Percentiles rank a stretch among this genome's conserved stretches.
phyloP scores from a whole-genome alignment of 805 yeast species.

The Debaryomyces tyrocola region DNA sequence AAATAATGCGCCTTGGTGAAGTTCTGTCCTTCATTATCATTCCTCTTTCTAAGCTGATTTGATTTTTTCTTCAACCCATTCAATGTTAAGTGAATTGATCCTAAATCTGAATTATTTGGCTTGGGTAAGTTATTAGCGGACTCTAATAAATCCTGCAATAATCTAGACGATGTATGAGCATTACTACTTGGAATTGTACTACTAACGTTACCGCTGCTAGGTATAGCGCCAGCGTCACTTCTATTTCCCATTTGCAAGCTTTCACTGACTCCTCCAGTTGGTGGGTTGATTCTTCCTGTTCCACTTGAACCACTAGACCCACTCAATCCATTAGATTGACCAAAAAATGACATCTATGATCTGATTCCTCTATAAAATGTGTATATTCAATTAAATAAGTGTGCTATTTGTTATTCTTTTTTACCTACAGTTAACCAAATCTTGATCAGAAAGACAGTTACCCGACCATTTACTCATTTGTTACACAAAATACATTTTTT shows the following conservation, averaged over 20 bases:
- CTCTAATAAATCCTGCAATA: slow-evolving; percentile 72
- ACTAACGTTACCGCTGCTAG: background rate
- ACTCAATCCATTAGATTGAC: slow-evolving; percentile 1
- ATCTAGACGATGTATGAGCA: slow-evolving; percentile 14
- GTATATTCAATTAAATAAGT: background rate
- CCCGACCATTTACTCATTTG: background rate
- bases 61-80: slow-evolving; percentile 75
- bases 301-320: background rate
- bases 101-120: slow-evolving; percentile 59
- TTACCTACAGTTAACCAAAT: background rate
- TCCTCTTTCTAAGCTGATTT: slow-evolving; percentile 48
- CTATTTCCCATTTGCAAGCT: background rate
- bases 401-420: background rate
- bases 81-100: slow-evolving; percentile 77
- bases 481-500: background rate
- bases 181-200: slow-evolving; percentile 2
- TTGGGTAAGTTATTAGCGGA: slow-evolving; percentile 75
- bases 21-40: slow-evolving; percentile 30
- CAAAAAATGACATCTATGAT: slow-evolving; percentile 9
- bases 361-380: background rate
- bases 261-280: background rate
- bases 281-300: background rate
- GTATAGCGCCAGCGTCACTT: background rate
- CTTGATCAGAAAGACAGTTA: background rate
- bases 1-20: slow-evolving; percentile 82